Conservation (phyloP, 129 eudicot species). For the Sambucus nigra region DNA sequence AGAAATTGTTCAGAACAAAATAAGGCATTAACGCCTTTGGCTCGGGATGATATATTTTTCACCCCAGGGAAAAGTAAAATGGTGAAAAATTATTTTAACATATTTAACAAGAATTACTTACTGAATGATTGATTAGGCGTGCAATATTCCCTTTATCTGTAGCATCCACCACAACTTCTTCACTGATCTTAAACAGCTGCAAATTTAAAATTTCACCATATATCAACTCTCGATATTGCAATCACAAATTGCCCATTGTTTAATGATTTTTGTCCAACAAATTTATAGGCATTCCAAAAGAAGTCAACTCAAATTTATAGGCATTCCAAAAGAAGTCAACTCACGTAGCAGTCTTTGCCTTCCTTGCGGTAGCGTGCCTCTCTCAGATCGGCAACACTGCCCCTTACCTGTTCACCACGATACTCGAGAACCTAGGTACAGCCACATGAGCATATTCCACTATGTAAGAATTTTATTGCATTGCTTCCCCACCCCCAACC, state of each 20-base stretch:
- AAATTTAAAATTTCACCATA: constrained; percentile 3
- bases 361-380: constrained; percentile 69
- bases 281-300: too few species aligned
- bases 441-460: constrained; percentile 7
- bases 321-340: constrained; percentile 11
- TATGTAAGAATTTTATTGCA: background rate
- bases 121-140: constrained; percentile 88
- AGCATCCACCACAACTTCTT: constrained; percentile 96
- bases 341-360: constrained; percentile 98
- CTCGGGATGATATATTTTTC: too few species aligned
- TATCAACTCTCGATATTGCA: background rate
- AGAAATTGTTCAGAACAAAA: background rate
- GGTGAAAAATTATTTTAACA: background rate
- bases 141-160: constrained; percentile 96
- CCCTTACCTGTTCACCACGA: constrained; percentile 95
- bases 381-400: constrained; percentile 93
- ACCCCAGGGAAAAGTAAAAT: background rate
- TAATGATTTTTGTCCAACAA: too few species aligned
- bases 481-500: too few species aligned
- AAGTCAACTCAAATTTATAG: background rate
- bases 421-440: constrained; percentile 78
- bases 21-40: too few species aligned
- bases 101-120: constrained; percentile 21
- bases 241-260: background rate
- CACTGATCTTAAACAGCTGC: constrained; percentile 94